Base-by-base conservation (phyloP, 2,329 filamentous ascomycete species). In the Didymella keratinophila region DNA sequence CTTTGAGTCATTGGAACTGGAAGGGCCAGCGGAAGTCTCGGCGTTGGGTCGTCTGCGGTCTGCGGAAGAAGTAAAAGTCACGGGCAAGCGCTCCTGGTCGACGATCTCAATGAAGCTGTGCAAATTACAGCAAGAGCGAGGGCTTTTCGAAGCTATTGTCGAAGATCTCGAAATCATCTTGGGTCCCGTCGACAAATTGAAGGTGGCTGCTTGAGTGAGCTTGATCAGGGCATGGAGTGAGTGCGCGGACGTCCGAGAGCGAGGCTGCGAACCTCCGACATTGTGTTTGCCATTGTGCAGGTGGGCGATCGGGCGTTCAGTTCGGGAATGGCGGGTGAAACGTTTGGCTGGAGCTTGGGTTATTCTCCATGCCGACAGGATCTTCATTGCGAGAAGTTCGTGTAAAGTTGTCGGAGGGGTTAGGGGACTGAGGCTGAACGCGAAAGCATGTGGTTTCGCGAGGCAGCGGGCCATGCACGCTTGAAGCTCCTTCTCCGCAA, bases 361-460 rank as follows among this genome's bases (percentile, higher is more conserved):
- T 7, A 25, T 12, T 5, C 10, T 25, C 2, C 27, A 25, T n/a
- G 12, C 18, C 9, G 20, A 12, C 16, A 32, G 2, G 16, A 6
- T 32, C 12, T 28, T 3, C 11, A 27, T 14, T 27, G 3, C 27
- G 36, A 3, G 20, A 21, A 10, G 23, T 34, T 11, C 7, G 41
- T 39, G 21, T 43, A 25, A 34, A 34, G 32, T 20, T 41, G 47
- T 39, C 41, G 20, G 52, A 18, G 18, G 14, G 41, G 48, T 27
- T 34, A 12, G 25, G 42, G 20, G 18, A 9, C 27, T 37, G 43
- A 52, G 49, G 56, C 49, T 41, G 56, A 53, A 58, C 56, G 50
- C 50, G 49, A 53, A 45, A 53, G 39, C 56, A 58, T 53, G 49
- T 58, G 56, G 18, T 53, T 53, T 58, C 56, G 56, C 49, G 56